Conservation (phyloP, 305 asterid species). For the Fraxinus platypoda region DNA sequence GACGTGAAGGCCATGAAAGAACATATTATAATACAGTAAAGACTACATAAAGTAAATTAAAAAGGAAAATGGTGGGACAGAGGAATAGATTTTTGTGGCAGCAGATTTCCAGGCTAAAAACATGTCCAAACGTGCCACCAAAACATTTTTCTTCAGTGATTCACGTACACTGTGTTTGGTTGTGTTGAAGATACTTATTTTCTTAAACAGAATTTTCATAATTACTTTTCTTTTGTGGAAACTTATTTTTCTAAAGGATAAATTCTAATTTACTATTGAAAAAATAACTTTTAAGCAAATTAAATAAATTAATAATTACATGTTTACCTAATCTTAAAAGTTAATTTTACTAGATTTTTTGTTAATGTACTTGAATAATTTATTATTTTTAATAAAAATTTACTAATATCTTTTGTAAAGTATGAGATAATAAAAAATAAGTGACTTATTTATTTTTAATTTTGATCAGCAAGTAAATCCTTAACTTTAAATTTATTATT, state of each 20-base stretch:
- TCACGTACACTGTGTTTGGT: not conserved
- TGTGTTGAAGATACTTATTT: not conserved
- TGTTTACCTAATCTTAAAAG: not conserved
- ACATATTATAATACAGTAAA: not conserved
- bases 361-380: not conserved
- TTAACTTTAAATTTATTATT: not conserved
- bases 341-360: not conserved
- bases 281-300: not conserved
- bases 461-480: not conserved
- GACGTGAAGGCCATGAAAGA: constrained; percentile 32
- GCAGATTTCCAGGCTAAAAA: not conserved
- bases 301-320: not conserved
- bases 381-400: no score
- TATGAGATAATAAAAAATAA: not conserved
- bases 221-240: not conserved
- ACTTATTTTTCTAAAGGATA: not conserved
- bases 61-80: not conserved
- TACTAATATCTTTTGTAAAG: no score
- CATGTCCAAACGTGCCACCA: not conserved
- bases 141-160: not conserved
- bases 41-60: not conserved
- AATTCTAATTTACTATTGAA: not conserved
- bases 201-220: not conserved
- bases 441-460: not conserved
- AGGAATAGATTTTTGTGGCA: not conserved